These are phyloP conservation scores for Jacaranda mimosifolia DNA, from an alignment of 257 asterid genomes.

Conservation along the genomic window DNA sequence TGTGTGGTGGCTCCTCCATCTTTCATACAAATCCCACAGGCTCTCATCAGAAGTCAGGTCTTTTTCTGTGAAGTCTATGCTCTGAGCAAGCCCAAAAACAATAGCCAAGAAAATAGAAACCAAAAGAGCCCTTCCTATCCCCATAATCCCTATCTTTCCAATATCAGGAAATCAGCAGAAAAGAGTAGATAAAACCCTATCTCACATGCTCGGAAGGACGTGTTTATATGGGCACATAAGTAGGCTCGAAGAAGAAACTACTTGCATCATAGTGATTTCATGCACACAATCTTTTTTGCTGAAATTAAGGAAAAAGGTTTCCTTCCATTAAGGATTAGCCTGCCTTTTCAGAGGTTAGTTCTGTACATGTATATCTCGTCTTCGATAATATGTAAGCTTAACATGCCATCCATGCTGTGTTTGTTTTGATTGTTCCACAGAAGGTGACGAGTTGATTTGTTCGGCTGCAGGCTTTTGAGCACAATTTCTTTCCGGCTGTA, in stretches of 20 bases:
- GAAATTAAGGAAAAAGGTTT: constrained; percentile 44
- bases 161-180: constrained; percentile 13
- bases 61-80: constrained; percentile 77
- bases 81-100: constrained; percentile 45
- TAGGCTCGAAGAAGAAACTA: constrained; percentile 26
- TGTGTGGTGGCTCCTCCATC: constrained; percentile 88
- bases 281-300: constrained; percentile 20
- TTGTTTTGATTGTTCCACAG: constrained; percentile 33
- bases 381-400: constrained; percentile 13
- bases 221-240: constrained; percentile 37
- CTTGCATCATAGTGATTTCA: constrained; percentile 38
- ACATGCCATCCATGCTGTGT: constrained; percentile 34
- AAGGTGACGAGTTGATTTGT: constrained; percentile 41
- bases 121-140: constrained; percentile 45
- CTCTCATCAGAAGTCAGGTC: constrained; percentile 82
- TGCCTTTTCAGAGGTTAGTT: constrained; percentile 53
- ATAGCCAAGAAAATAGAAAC: constrained; percentile 44
- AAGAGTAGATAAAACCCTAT: too few species aligned
- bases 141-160: constrained; percentile 39
- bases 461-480: constrained; percentile 33
- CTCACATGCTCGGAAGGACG: background rate
- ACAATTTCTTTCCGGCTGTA: constrained; percentile 36
- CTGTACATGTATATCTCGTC: constrained; percentile 29
- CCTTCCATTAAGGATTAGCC: constrained; percentile 24
- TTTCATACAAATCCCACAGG: constrained; percentile 76